These are phyloP conservation scores for Lunasporangiospora selenospora DNA, from an alignment of 192 early-diverging fungal genomes.

Conservation along the genomic window DNA sequence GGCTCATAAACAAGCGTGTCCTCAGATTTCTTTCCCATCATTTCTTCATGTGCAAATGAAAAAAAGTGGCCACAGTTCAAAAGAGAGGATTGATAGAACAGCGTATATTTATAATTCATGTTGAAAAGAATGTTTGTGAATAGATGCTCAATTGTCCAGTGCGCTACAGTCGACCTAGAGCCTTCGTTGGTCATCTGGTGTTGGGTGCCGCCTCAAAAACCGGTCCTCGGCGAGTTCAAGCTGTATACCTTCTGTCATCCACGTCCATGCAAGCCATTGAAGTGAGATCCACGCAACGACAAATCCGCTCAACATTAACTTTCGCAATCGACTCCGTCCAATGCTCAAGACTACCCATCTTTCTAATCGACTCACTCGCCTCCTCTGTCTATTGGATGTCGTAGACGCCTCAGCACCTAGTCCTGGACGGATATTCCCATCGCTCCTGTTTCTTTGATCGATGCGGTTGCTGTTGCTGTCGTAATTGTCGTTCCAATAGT, in stretches of 20 bases:
- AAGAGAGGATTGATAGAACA: too few species aligned
- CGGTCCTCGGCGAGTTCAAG: constrained; percentile 26
- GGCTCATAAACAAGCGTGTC: too few species aligned
- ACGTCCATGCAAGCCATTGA: constrained; percentile 30
- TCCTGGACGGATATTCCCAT: constrained; percentile 29
- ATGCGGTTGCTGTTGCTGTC: background rate
- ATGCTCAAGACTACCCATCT: constrained; percentile 23
- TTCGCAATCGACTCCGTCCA: constrained; percentile 15
- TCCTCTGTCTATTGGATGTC: constrained; percentile 27
- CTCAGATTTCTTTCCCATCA: too few species aligned
- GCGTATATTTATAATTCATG: too few species aligned
- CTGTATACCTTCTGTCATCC: constrained; percentile 41
- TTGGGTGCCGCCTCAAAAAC: constrained; percentile 35
- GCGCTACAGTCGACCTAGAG: too few species aligned
- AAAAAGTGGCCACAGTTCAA: too few species aligned
- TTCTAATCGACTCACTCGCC: too few species aligned
- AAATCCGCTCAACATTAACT: constrained; percentile 9
- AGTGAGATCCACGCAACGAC: constrained; percentile 19
- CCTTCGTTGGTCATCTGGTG: too few species aligned
- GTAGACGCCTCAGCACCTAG: constrained; percentile 31
- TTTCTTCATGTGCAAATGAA: too few species aligned
- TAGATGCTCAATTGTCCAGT: too few species aligned
- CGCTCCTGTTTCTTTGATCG: background rate
- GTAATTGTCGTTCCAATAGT: constrained; percentile 3
- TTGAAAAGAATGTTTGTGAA: too few species aligned